Conservation (phyloP, 805 yeast genomes). For the Myxozyma mucilagina region DNA sequence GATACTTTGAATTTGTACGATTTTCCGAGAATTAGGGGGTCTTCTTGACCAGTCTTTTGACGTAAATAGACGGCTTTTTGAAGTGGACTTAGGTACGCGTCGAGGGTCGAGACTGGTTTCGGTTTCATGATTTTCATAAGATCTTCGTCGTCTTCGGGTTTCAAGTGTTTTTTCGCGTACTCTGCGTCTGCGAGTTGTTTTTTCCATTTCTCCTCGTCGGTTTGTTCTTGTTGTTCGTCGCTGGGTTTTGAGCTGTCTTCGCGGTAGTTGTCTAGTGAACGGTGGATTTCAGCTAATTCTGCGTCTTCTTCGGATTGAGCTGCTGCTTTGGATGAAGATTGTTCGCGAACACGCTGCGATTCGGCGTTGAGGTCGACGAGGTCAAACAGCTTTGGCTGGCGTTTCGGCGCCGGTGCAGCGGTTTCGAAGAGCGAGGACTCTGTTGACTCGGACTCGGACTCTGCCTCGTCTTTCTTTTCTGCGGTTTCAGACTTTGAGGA, state of each 20-base stretch:
- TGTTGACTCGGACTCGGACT: background rate
- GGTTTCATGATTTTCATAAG: constrained; percentile 22
- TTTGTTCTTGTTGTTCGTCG: background rate
- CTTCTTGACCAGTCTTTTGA: constrained; percentile 22
- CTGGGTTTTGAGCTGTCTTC: too few relatives aligned
- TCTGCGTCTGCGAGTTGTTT: background rate
- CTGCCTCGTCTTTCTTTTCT: background rate
- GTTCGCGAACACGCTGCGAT: background rate
- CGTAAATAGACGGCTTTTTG: constrained; percentile 26
- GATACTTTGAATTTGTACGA: constrained; percentile 58
- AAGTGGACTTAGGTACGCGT: constrained; percentile 17
- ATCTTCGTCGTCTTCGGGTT: constrained; percentile 23
- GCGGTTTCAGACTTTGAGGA: background rate
- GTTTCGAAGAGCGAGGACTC: constrained; percentile 16
- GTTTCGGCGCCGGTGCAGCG: constrained; percentile 14
- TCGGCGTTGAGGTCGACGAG: constrained; percentile 11
- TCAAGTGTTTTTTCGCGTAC: background rate
- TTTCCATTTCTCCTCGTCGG: constrained; percentile 1
- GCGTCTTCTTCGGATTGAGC: constrained; percentile 12
- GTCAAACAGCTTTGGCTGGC: constrained; percentile 14
- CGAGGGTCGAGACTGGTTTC: constrained; percentile 17
- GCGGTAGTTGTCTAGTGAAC: constrained; percentile 4
- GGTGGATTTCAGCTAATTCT: constrained; percentile 8
- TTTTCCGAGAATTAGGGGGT: constrained; percentile 42
- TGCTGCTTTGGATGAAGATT: background rate